These are phyloP conservation scores for Pichia inconspicua DNA, from an alignment of 1,139 yeast genomes.

Conservation along the genomic window DNA sequence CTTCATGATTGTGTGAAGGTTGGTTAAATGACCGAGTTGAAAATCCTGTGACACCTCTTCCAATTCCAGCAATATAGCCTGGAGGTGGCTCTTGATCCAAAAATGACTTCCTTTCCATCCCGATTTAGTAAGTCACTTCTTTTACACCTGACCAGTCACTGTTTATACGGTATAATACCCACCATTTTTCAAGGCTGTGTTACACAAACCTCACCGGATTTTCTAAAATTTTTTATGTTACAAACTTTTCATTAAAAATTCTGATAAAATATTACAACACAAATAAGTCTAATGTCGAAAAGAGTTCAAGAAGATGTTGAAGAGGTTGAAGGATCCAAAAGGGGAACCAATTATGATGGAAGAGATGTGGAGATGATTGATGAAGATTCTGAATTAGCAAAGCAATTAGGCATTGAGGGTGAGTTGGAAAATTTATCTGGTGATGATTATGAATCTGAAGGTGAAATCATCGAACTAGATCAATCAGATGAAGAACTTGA, in stretches of 20 bases:
- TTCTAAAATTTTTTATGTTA: neutral
- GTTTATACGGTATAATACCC: neutral
- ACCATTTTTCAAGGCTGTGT: constrained; percentile 5
- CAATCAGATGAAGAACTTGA: constrained; percentile 37
- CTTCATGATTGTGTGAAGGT: neutral
- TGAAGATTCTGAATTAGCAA: constrained; percentile 42
- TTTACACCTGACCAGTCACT: neutral
- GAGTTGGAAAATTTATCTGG: constrained; percentile 93
- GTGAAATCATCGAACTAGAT: constrained; percentile 73
- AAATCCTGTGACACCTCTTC: constrained; percentile 93
- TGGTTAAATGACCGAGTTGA: constrained; percentile 71
- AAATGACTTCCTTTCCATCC: constrained; percentile 53
- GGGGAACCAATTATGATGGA: constrained; percentile 22
- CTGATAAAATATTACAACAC: neutral
- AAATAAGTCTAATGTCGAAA: constrained; percentile 44
- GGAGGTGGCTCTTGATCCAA: constrained; percentile 83
- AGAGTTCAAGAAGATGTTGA: constrained; percentile 34
- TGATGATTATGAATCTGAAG: constrained; percentile 92
- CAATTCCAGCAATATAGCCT: constrained; percentile 87
- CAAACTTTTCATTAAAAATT: neutral
- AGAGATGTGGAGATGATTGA: constrained; percentile 24
- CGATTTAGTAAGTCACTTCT: neutral
- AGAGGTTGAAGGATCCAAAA: constrained; percentile 24
- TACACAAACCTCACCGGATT: neutral
- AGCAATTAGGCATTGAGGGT: constrained; percentile 43